A percentile compares a stretch with the other conserved stretches of the same genome.
These are phyloP conservation scores for Trichoderma atroviride DNA, from an alignment of 2,329 filamentous ascomycete genomes.

Conservation along the genomic window DNA sequence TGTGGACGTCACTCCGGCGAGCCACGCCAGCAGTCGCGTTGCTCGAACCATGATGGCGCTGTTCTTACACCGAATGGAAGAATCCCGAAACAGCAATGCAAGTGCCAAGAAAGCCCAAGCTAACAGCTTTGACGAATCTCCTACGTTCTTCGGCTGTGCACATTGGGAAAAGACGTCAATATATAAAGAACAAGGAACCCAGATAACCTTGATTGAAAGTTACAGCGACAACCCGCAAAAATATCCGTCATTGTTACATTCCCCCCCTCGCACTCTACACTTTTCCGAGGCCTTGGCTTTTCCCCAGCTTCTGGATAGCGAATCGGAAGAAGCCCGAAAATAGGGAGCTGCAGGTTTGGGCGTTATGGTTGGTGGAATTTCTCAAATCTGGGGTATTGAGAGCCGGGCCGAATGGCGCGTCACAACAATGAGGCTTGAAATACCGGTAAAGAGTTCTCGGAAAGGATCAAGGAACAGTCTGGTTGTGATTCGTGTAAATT, in stretches of 20 bases:
- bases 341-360: neutral
- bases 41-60: slow-evolving; percentile 12
- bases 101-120: neutral
- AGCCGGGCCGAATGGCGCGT: slow-evolving; percentile 25
- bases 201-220: slow-evolving; percentile 4
- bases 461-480: neutral
- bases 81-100: neutral
- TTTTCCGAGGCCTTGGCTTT: neutral
- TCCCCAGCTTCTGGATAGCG: slow-evolving; percentile 5
- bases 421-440: slow-evolving; percentile 3
- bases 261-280: neutral
- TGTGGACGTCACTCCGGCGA: slow-evolving; percentile 11
- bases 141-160: neutral
- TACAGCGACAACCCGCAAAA: slow-evolving; percentile 1
- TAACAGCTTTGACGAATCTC: neutral
- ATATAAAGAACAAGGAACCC: neutral
- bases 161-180: neutral
- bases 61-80: neutral
- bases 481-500: slow-evolving; percentile 16
- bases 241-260: slow-evolving; percentile 12
- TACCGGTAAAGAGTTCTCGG: neutral
- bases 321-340: slow-evolving; percentile 18
- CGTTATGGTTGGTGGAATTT: slow-evolving; percentile 26
- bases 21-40: slow-evolving; percentile 18
- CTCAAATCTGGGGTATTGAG: slow-evolving; percentile 18